Base-by-base conservation (phyloP, 352 stramenopile genomes). In the Globisporangium megalacanthum region DNA sequence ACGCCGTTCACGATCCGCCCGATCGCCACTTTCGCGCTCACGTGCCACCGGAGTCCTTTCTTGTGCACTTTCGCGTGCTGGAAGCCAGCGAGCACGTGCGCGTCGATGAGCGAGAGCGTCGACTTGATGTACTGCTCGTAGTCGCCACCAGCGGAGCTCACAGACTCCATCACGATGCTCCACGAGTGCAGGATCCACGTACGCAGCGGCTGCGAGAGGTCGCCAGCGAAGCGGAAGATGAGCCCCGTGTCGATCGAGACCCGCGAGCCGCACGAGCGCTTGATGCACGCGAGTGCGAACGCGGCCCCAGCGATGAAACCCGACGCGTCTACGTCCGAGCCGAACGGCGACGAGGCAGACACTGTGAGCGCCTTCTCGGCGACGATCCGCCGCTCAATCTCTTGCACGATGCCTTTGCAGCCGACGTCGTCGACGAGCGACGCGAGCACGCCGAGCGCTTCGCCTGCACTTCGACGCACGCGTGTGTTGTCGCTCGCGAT, bases 131-230 rank as follows among this genome's bases (percentile, higher is more conserved):
- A 95, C 35, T 92, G 85, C 42, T 93, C 83, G 47, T 95, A 89
- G 48, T 95, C 82, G 0, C 77, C 79, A 49, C 82, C 83, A 14
- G 77, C 84, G 3, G 80, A 73, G 49, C 73, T 85, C 13, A 90
- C 78, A 2, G 79, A 92, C 60, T 93, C 81, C 31, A 95, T 69
- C 35, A 95, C 77, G 45, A 93, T 83, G 54, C 82, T 84, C 85
- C 85, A 95, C 17, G 83, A 76, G 63, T 93, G 78, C 48, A 95
- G 58, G 49, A 90, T 86, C 85, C 83, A 95, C 13, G 81, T 88
- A 11, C 85, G 82, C n/a, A 94, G 39, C 22, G 85, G 85, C 54
- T 95, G 83, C 8, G 69, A 72, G 29, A 79, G 77, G 35, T 93
- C 83, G 3, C 72, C 65, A 1, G 77, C 76, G 65, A 92, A 82